Evolutionary conservation across 192 early-diverging fungal species (phyloP).

Genomic region (Coemansia sp.): DNA sequence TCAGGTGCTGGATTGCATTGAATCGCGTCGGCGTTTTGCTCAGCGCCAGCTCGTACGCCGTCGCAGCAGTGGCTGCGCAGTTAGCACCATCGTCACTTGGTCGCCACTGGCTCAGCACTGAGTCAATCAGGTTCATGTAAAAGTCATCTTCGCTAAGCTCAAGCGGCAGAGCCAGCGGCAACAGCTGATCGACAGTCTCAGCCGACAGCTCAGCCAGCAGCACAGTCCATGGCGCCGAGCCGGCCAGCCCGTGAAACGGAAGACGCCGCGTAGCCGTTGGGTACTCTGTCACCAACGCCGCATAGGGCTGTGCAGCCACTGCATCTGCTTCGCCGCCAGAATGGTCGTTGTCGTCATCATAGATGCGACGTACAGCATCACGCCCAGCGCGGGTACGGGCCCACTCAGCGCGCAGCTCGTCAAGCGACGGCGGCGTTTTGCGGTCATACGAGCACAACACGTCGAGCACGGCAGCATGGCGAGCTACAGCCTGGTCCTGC

Average conservation of each 20-base stretch:
- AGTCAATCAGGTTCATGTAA: constrained; percentile 63
- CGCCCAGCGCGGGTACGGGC: constrained; percentile 23
- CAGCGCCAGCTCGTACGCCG: constrained; percentile 21
- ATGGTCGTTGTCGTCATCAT: neutral
- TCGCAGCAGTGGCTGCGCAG: neutral
- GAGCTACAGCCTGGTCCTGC: constrained; percentile 39
- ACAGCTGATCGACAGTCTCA: constrained; percentile 55
- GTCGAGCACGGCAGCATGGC: constrained; percentile 55
- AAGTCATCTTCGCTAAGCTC: constrained; percentile 61
- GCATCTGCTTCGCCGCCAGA: neutral
- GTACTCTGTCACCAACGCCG: constrained; percentile 24
- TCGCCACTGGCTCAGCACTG: constrained; percentile 48
- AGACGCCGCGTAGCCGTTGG: constrained; percentile 53
- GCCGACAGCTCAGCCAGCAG: constrained; percentile 58
- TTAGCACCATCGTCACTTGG: neutral
- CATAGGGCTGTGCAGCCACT: constrained; percentile 4
- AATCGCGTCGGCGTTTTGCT: constrained; percentile 41
- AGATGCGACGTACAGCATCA: constrained; percentile 9
- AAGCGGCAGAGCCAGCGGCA: constrained; percentile 59
- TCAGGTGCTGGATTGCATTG: constrained; percentile 57
- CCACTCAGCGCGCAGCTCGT: constrained; percentile 55
- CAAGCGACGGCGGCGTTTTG: constrained; percentile 31
- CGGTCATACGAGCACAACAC: constrained; percentile 59
- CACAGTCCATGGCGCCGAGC: constrained; percentile 49
- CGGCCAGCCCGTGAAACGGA: constrained; percentile 62